phyloP scores from a whole-genome alignment of 75 land plant species.

The Ceratopteris richardii region DNA sequence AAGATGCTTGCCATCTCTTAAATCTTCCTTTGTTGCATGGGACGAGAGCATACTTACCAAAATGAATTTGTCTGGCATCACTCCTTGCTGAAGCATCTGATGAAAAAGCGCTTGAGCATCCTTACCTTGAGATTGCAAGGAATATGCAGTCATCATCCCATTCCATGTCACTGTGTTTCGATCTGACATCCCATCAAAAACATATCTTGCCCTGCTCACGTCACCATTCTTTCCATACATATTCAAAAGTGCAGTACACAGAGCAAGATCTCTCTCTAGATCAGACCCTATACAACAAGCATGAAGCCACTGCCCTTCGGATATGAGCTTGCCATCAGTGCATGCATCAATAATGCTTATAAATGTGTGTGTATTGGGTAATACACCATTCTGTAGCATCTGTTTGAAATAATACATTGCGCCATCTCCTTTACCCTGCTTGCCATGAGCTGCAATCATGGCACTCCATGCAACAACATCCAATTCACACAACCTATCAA shows the following conservation, averaged over 20 bases:
- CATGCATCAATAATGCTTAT: slow-evolving; percentile 43
- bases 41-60: slow-evolving; percentile 30
- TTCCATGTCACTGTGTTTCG: slow-evolving; percentile 47
- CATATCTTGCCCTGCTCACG: slow-evolving; percentile 21
- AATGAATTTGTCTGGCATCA: slow-evolving; percentile 41
- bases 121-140: slow-evolving; percentile 7
- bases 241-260: slow-evolving; percentile 33
- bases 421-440: slow-evolving; percentile 14
- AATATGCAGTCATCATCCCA: slow-evolving; percentile 43
- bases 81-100: slow-evolving; percentile 22
- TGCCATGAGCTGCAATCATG: slow-evolving; percentile 40
- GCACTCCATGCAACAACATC: slow-evolving; percentile 58
- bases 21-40: slow-evolving; percentile 24
- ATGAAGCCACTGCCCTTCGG: slow-evolving; percentile 30
- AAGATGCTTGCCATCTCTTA: slow-evolving; percentile 33
- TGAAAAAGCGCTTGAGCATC: slow-evolving; percentile 35
- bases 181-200: slow-evolving; percentile 35
- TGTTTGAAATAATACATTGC: slow-evolving; percentile 18
- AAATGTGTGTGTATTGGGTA: slow-evolving; percentile 42
- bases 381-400: slow-evolving; percentile 12
- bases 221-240: slow-evolving; percentile 55
- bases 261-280: slow-evolving; percentile 14
- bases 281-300: slow-evolving; percentile 29
- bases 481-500: slow-evolving; percentile 39
- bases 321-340: slow-evolving; percentile 20